A percentile compares a stretch with the other conserved stretches of the same genome.
Conservation (phyloP, 257 asterid species). For the Apocynum venetum region DNA sequence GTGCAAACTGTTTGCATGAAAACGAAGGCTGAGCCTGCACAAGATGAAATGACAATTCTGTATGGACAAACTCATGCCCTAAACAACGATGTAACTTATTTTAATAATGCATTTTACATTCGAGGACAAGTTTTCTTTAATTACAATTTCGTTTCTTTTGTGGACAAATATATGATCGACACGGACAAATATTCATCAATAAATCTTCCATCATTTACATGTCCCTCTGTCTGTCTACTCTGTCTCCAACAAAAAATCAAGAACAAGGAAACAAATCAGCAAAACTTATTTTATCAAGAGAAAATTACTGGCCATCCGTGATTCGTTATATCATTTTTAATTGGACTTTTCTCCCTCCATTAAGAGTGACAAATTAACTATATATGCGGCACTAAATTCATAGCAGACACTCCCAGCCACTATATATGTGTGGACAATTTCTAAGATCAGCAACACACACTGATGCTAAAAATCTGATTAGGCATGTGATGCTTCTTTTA, state of each 20-base stretch:
- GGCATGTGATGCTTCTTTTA: conserved; percentile 1
- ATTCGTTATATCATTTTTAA: neutral
- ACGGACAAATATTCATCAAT: neutral
- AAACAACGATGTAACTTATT: neutral
- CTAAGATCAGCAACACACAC: neutral
- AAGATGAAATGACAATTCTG: conserved; percentile 7
- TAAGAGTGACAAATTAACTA: neutral
- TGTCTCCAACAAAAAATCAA: conserved; percentile 14
- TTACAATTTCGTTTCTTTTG: neutral
- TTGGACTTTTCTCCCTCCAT: neutral
- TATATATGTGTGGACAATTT: neutral
- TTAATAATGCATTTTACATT: neutral
- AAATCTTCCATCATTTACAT: neutral
- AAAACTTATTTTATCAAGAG: neutral
- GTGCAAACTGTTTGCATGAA: neutral
- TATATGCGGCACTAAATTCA: neutral
- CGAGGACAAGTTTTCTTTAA: too few relatives aligned
- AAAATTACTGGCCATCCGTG: neutral
- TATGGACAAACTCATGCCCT: conserved; percentile 12
- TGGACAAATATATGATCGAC: neutral
- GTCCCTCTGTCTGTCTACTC: conserved; percentile 9
- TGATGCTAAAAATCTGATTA: neutral
- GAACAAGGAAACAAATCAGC: neutral
- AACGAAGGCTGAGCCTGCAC: conserved; percentile 11
- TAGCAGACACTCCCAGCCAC: neutral